These are phyloP conservation scores for Cladosporium sphaerospermum DNA, from an alignment of 2,329 filamentous ascomycete species.

Conservation along the genomic window DNA sequence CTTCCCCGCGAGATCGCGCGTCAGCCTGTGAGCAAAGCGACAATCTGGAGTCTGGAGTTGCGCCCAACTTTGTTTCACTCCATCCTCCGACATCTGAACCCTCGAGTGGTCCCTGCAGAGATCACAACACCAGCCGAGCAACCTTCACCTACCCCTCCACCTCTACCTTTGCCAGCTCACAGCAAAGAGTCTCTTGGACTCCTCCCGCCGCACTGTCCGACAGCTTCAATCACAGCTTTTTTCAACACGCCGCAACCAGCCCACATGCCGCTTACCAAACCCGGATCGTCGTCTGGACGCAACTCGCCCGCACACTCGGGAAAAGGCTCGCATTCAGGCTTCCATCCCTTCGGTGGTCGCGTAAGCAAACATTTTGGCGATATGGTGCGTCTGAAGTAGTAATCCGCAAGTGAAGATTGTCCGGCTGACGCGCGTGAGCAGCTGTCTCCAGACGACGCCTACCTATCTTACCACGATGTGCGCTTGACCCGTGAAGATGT, in stretches of 20 bases:
- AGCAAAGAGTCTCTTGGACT: too few relatives aligned
- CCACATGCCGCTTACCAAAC: slow-evolving; percentile 16
- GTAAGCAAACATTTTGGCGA: slow-evolving; percentile 48
- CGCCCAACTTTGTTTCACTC: too few relatives aligned
- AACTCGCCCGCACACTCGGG: slow-evolving; percentile 6
- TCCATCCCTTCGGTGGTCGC: slow-evolving; percentile 50
- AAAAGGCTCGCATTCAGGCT: slow-evolving; percentile 27
- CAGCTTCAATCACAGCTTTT: neutral
- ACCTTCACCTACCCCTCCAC: too few relatives aligned
- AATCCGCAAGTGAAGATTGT: slow-evolving; percentile 33
- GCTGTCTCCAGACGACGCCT: slow-evolving; percentile 60
- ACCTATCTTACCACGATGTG: slow-evolving; percentile 56
- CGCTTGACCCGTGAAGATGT: slow-evolving; percentile 85
- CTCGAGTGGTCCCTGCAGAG: too few relatives aligned
- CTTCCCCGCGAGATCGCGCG: too few relatives aligned
- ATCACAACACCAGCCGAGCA: too few relatives aligned
- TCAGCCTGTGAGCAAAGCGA: too few relatives aligned
- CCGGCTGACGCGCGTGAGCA: slow-evolving; percentile 18
- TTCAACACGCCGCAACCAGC: neutral
- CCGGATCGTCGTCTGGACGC: slow-evolving; percentile 13
- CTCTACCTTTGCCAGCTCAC: too few relatives aligned
- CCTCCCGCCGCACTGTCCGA: too few relatives aligned
- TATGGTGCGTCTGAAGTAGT: neutral
- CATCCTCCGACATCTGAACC: too few relatives aligned
- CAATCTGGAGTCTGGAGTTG: too few relatives aligned